A percentile compares a stretch with the other conserved stretches of the same genome.
These are phyloP conservation scores for Phytophthora citricola DNA, from an alignment of 352 stramenopile genomes.

Conservation along the genomic window DNA sequence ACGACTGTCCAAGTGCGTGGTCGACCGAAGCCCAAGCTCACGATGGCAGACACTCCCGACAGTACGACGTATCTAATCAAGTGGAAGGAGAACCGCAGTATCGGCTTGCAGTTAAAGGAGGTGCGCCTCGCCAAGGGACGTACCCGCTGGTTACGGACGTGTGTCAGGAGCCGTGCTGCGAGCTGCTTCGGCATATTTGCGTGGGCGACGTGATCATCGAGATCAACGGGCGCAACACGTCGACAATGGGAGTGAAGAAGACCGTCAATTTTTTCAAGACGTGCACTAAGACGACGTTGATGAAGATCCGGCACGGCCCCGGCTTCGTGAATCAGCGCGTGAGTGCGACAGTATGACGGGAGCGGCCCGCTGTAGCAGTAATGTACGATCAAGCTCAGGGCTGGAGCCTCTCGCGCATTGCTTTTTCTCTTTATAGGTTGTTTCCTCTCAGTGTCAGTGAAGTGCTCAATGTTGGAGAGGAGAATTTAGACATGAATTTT, in stretches of 20 bases:
- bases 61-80: conserved; percentile 88
- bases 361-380: conserved; percentile 41
- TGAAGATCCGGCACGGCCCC: conserved; percentile 88
- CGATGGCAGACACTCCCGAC: conserved; percentile 81
- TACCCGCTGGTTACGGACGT: conserved; percentile 85
- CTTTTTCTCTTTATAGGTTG: conserved; percentile 43
- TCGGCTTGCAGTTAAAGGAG: conserved; percentile 86
- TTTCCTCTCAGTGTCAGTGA: conserved; percentile 50
- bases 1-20: conserved; percentile 86
- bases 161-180: conserved; percentile 86
- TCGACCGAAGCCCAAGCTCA: conserved; percentile 75
- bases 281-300: conserved; percentile 85
- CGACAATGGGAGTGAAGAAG: conserved; percentile 91
- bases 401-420: conserved; percentile 6
- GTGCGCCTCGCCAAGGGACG: conserved; percentile 76
- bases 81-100: conserved; percentile 89
- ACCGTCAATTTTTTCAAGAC: conserved; percentile 88
- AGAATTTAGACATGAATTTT: conserved; percentile 43
- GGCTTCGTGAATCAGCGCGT: conserved; percentile 76
- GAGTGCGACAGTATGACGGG: conserved; percentile 67
- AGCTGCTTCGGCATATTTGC: conserved; percentile 83
- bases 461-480: conserved; percentile 56
- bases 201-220: conserved; percentile 87
- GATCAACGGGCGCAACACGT: conserved; percentile 90
- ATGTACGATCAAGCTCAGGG: conserved; percentile 43